Percentiles rank a stretch among this genome's conserved stretches.
phyloP scores from a whole-genome alignment of 1,284 basidiomycete species.

The Wolfiporia cocos region DNA sequence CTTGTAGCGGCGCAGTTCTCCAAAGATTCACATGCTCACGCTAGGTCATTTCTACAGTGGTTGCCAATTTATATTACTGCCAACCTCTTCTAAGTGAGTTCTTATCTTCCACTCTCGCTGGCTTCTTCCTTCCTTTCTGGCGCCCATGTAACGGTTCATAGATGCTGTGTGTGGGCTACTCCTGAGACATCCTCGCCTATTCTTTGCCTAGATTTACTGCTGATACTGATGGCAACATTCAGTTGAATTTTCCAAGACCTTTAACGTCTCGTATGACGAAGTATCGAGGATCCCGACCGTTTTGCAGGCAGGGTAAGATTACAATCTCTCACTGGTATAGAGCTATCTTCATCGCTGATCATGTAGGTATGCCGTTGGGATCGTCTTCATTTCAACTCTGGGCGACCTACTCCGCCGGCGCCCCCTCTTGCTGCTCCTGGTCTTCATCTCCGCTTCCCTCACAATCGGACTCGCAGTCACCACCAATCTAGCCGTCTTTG shows the following conservation, averaged over 20 bases:
- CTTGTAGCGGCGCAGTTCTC: neutral
- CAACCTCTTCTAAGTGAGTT: conserved; percentile 64
- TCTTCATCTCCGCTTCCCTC: conserved; percentile 30
- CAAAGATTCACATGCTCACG: neutral
- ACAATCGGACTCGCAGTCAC: conserved; percentile 44
- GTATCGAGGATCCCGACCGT: conserved; percentile 54
- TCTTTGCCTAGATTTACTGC: too few species aligned
- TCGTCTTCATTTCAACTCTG: conserved; percentile 44
- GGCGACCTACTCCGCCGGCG: conserved; percentile 48
- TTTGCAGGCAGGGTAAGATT: conserved; percentile 36
- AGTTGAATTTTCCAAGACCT: neutral
- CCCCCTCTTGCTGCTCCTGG: conserved; percentile 37
- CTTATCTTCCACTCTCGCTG: too few species aligned
- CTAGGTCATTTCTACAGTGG: conserved; percentile 27
- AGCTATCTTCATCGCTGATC: neutral
- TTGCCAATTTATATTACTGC: conserved; percentile 70
- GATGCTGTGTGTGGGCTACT: too few species aligned
- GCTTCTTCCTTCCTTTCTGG: too few species aligned
- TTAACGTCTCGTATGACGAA: conserved; percentile 46
- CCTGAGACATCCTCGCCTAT: too few species aligned
- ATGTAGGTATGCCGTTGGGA: conserved; percentile 37
- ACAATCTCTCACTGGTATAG: neutral
- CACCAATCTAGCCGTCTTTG: conserved; percentile 34
- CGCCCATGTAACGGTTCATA: too few species aligned
- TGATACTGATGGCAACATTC: too few species aligned